These are phyloP conservation scores for Penicillium concentricum DNA, from an alignment of 2,329 filamentous ascomycete genomes.

Conservation along the genomic window DNA sequence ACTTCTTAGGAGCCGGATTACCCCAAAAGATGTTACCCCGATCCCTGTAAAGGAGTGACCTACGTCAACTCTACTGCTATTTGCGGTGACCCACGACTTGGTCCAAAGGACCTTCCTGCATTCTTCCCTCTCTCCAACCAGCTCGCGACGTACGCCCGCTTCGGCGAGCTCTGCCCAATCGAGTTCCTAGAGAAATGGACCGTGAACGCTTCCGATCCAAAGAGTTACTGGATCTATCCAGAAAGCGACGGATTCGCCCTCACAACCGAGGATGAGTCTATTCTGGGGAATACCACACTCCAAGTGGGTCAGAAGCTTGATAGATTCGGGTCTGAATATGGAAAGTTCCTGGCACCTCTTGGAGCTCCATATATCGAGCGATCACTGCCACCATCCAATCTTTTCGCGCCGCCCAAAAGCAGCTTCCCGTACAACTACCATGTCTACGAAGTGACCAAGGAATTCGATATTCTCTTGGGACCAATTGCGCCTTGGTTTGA, in stretches of 20 bases:
- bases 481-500: conserved; percentile 53
- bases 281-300: conserved; percentile 45
- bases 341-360: conserved; percentile 45
- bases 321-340: conserved; percentile 50
- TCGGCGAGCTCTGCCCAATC: conserved; percentile 19
- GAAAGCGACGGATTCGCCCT: conserved; percentile 45
- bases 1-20: conserved; percentile 6
- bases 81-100: conserved; percentile 21
- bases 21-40: conserved; percentile 10
- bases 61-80: conserved; percentile 12
- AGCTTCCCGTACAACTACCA: conserved; percentile 51
- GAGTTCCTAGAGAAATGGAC: conserved; percentile 19
- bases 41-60: conserved; percentile 12
- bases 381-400: conserved; percentile 48
- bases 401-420: conserved; percentile 37
- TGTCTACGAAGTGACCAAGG: conserved; percentile 47
- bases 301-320: conserved; percentile 46
- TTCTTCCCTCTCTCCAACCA: conserved; percentile 17
- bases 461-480: conserved; percentile 44
- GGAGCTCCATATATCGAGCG: conserved; percentile 50
- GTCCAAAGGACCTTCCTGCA: conserved; percentile 15
- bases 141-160: conserved; percentile 21
- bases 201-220: conserved; percentile 19
- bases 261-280: conserved; percentile 35
- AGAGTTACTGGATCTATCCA: conserved; percentile 36